These are phyloP conservation scores for Gymnopilus junonius DNA, from an alignment of 768 basidiomycete species.

Conservation along the genomic window DNA sequence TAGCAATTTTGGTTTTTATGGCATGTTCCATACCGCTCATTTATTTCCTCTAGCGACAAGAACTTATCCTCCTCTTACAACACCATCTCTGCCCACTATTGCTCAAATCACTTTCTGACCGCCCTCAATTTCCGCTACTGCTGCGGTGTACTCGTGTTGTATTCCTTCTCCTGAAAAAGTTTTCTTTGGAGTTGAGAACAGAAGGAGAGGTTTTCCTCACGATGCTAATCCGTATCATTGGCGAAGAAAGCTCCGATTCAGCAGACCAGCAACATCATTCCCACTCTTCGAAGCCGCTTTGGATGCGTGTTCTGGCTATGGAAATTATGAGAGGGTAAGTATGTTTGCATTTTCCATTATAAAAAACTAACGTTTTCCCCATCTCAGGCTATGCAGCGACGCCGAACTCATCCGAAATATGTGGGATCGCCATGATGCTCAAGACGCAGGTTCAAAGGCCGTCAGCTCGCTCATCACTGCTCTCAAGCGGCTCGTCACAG, in stretches of 20 bases:
- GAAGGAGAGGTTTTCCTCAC: constrained; percentile 89
- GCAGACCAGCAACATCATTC: constrained; percentile 30
- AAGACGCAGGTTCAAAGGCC: constrained; percentile 64
- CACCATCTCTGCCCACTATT: constrained; percentile 91
- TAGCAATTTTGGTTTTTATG: constrained; percentile 13
- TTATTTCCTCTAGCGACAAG: constrained; percentile 61
- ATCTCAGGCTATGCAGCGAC: constrained; percentile 71
- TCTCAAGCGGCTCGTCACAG: constrained; percentile 84
- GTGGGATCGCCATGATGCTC: constrained; percentile 80
- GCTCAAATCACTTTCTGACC: constrained; percentile 82
- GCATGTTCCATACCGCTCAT: background rate
- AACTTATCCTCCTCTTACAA: constrained; percentile 84
- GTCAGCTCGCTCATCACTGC: constrained; percentile 81
- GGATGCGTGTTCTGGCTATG: constrained; percentile 92
- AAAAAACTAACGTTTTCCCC: background rate
- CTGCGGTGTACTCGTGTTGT: constrained; percentile 93
- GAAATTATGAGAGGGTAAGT: constrained; percentile 87
- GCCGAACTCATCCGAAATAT: constrained; percentile 77
- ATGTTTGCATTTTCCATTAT: background rate
- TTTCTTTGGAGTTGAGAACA: constrained; percentile 76
- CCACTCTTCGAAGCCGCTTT: constrained; percentile 59
- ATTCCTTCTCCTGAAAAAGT: constrained; percentile 91
- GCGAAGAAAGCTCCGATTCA: constrained; percentile 49
- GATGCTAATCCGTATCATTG: constrained; percentile 67
- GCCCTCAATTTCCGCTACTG: constrained; percentile 83